These are phyloP conservation scores for Exobasidium rhododendri DNA, from an alignment of 1,284 basidiomycete species.

Conservation along the genomic window DNA sequence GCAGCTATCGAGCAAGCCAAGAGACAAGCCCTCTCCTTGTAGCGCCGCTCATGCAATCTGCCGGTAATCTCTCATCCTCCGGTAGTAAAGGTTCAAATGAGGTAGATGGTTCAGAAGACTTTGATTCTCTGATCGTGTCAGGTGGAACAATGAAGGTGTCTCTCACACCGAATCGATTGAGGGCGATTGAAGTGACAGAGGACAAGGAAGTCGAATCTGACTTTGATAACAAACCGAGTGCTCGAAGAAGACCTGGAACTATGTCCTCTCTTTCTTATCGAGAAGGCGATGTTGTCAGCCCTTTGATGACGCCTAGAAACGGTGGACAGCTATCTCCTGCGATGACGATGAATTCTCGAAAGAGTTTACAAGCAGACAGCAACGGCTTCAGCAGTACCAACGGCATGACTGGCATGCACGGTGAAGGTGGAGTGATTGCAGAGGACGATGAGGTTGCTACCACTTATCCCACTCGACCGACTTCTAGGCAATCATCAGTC, in stretches of 20 bases:
- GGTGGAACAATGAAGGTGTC: constrained; percentile 65
- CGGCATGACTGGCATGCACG: no score
- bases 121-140: constrained; percentile 43
- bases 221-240: constrained; percentile 6
- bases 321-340: not conserved
- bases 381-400: no score
- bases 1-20: constrained; percentile 36
- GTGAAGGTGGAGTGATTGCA: no score
- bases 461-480: not conserved
- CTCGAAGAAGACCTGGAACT: constrained; percentile 31
- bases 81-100: not conserved
- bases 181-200: constrained; percentile 40
- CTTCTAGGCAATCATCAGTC: not conserved
- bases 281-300: not conserved
- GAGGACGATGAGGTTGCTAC: not conserved
- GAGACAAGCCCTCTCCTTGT: no score
- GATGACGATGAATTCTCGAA: not conserved
- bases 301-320: not conserved
- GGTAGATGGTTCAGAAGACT: constrained; percentile 23
- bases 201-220: constrained; percentile 21
- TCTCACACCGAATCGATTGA: constrained; percentile 67
- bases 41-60: no score
- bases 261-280: not conserved
- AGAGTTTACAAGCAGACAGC: not conserved
- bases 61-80: not conserved